Evolutionary conservation across 208 protist species (phyloP).

Genomic region (Crithidia expoeki): DNA sequence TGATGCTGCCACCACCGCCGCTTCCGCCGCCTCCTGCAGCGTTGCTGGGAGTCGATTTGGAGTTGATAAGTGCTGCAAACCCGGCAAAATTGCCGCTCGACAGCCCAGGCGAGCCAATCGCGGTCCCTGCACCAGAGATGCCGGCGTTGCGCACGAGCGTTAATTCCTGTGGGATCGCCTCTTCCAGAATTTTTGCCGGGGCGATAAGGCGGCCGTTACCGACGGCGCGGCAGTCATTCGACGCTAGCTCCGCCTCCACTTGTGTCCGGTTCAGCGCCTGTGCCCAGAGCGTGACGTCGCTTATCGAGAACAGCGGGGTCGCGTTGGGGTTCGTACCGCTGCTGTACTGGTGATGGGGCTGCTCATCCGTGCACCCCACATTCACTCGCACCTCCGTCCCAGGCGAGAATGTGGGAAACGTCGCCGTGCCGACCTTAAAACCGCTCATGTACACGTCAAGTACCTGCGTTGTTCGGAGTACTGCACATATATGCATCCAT

Average conservation of each 20-base stretch:
- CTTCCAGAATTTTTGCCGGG: constrained; percentile 51
- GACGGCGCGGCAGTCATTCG: constrained; percentile 18
- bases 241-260: constrained; percentile 69
- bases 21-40: neutral
- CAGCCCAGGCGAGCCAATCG: constrained; percentile 4
- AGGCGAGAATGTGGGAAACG: constrained; percentile 53
- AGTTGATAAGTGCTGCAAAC: constrained; percentile 15
- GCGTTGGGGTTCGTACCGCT: constrained; percentile 38
- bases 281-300: constrained; percentile 72
- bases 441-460: constrained; percentile 76
- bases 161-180: constrained; percentile 58
- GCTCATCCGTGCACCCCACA: constrained; percentile 50
- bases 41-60: neutral
- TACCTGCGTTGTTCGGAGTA: constrained; percentile 51
- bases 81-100: constrained; percentile 13
- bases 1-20: neutral
- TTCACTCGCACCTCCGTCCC: constrained; percentile 57
- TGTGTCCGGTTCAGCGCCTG: constrained; percentile 66
- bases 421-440: constrained; percentile 55
- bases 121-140: neutral
- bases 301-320: constrained; percentile 65
- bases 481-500: constrained; percentile 74
- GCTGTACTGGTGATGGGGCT: constrained; percentile 13
- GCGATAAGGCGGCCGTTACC: neutral
- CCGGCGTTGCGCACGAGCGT: constrained; percentile 12